Evolutionary conservation across 164 flowering plant species (phyloP).

Genomic region (Aristolochia fimbriata): DNA sequence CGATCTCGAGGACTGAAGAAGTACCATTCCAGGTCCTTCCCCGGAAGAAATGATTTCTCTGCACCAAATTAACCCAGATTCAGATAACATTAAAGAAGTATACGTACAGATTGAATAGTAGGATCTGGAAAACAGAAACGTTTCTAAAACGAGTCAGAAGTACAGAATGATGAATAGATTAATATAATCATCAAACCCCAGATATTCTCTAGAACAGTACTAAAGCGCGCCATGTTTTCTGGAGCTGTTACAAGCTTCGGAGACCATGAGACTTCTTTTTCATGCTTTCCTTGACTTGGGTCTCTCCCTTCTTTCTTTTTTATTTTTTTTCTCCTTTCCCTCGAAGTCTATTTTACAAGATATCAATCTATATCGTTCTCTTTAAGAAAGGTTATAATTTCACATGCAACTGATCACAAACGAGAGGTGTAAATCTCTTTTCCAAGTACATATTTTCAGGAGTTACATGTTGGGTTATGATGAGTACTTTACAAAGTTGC

Average conservation of each 20-base stretch:
- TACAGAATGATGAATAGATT: neutral
- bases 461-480: neutral
- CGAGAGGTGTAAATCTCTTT: neutral
- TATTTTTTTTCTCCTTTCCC: neutral
- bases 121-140: neutral
- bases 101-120: neutral
- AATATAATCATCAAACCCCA: slow-evolving; percentile 1
- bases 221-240: slow-evolving; percentile 6
- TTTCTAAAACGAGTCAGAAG: neutral
- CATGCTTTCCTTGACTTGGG: slow-evolving; percentile 5
- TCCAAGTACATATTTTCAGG: neutral
- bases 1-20: slow-evolving; percentile 92
- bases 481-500: neutral
- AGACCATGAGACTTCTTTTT: slow-evolving; percentile 14
- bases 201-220: neutral
- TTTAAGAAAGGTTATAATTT: neutral
- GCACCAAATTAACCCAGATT: slow-evolving; percentile 8
- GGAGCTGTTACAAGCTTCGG: slow-evolving; percentile 8
- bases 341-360: neutral
- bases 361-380: neutral
- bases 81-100: neutral
- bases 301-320: neutral
- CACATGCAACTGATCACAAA: neutral
- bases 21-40: slow-evolving; percentile 94
- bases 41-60: slow-evolving; percentile 85